These are phyloP conservation scores for Schizochytrium sp. DNA, from an alignment of 108 stramenopile species.

Conservation along the genomic window DNA sequence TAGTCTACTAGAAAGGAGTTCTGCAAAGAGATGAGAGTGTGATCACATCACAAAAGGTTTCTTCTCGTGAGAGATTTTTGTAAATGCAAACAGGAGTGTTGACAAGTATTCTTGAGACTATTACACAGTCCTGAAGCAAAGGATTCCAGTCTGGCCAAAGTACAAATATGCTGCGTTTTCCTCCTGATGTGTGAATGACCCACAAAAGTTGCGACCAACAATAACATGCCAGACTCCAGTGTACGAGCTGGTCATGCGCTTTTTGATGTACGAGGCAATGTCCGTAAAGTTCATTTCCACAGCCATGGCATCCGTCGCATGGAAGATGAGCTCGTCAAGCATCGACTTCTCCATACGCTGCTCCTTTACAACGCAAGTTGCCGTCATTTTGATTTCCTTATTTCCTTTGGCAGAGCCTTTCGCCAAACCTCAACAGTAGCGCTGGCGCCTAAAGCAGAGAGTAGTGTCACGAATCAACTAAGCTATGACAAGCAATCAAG, in stretches of 20 bases:
- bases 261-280: constrained; percentile 58
- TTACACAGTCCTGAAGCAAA: constrained; percentile 56
- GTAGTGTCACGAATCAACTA: too few relatives aligned
- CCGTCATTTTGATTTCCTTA: not conserved
- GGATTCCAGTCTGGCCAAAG: constrained; percentile 58
- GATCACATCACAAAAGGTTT: too few relatives aligned
- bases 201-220: constrained; percentile 55
- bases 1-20: too few relatives aligned
- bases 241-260: constrained; percentile 38
- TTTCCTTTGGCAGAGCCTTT: not conserved
- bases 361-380: constrained; percentile 60
- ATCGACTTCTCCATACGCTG: constrained; percentile 58
- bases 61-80: not conserved
- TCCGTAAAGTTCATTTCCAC: constrained; percentile 53
- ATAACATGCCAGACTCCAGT: constrained; percentile 56
- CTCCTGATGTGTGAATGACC: constrained; percentile 59
- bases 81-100: not conserved
- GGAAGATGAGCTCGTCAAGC: constrained; percentile 52
- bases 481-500: too few relatives aligned
- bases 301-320: constrained; percentile 35
- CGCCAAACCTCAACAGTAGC: not conserved
- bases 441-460: too few relatives aligned
- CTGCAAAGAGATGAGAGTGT: too few relatives aligned
- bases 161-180: constrained; percentile 54
- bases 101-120: not conserved